Percentiles rank a stretch among this genome's conserved stretches.
These are phyloP conservation scores for Boletus sp. DNA, from an alignment of 768 basidiomycete genomes.

Conservation along the genomic window DNA sequence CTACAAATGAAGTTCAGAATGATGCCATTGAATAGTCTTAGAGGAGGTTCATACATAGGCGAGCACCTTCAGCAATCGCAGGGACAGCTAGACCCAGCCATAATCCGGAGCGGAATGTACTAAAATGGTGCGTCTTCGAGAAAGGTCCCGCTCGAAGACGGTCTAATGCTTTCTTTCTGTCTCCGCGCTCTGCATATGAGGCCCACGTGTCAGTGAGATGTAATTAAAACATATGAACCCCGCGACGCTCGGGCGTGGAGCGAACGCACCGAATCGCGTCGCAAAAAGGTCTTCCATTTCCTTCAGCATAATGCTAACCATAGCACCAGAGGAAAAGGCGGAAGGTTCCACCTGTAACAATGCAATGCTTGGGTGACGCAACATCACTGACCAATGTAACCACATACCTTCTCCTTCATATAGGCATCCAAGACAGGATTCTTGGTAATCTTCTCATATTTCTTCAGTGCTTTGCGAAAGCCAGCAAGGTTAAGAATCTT, in stretches of 20 bases:
- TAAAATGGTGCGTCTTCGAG: conserved; percentile 66
- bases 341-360: conserved; percentile 58
- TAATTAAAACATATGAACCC: background rate
- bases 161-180: conserved; percentile 72
- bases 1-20: conserved; percentile 34
- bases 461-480: conserved; percentile 83
- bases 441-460: conserved; percentile 78
- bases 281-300: conserved; percentile 79
- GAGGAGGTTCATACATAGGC: conserved; percentile 42
- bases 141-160: conserved; percentile 57
- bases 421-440: conserved; percentile 75
- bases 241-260: background rate
- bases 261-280: conserved; percentile 64
- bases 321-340: conserved; percentile 61
- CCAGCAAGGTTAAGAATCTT: conserved; percentile 88
- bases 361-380: background rate
- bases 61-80: conserved; percentile 61
- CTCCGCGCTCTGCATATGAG: conserved; percentile 50
- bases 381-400: background rate
- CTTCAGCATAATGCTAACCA: conserved; percentile 64
- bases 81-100: conserved; percentile 71
- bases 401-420: conserved; percentile 67
- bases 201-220: background rate
- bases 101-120: conserved; percentile 73
- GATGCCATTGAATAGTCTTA: background rate